Base-by-base conservation (phyloP, 495 filamentous ascomycete species). In the Filosporella fistucella region DNA sequence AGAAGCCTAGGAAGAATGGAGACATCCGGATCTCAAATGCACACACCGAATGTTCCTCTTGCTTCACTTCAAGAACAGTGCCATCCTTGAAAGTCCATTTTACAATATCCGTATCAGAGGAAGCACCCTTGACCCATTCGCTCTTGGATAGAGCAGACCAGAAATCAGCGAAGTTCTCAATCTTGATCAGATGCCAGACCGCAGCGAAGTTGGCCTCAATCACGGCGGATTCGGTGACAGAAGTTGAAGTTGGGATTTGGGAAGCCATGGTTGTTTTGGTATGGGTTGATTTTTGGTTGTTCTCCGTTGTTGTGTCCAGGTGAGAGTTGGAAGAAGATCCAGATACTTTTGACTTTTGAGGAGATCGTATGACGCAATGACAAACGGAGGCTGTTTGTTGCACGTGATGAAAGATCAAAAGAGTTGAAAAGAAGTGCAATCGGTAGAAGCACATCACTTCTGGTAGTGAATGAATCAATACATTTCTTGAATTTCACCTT, bases 181-280 rank as follows among this genome's bases (percentile, higher is more conserved):
- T 68, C 70, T 84, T 84, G 72, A 85, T 76, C 47, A 77, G 69
- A 65, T 84, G 81, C 82, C 81, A 86, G 60, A 84, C 79, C 45
- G 72, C 60, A 40, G 75, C 71, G 45, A 83, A 66, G 6, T 71
- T 77, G 3, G 81, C 80, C 40, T 69, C 63, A 63, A 86, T 85
- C 47, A 86, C 76, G 61, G 76, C 70, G 47, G 76, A 80, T 68
- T 85, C 82, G 38, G 68, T 64, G 45, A 85, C 77, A 34, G 76
- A 77, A 47, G 78, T 81, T 20, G 78, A 78, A 44, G 80, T 84
- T 34, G 81, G 78, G 57, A 84, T 81, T 36, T 54, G 42, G n/a
- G 54, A 54, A 5, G 67, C 52, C 65, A 70, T 70, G 5, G 9
- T 42, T 8, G n/a, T 30, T 30, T 30, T 30, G 28, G n/a, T 30